Percentiles rank a stretch among this genome's conserved stretches.
Conservation (phyloP, 371 early-diverging fungal species). For the Nematocida ausubeli region DNA sequence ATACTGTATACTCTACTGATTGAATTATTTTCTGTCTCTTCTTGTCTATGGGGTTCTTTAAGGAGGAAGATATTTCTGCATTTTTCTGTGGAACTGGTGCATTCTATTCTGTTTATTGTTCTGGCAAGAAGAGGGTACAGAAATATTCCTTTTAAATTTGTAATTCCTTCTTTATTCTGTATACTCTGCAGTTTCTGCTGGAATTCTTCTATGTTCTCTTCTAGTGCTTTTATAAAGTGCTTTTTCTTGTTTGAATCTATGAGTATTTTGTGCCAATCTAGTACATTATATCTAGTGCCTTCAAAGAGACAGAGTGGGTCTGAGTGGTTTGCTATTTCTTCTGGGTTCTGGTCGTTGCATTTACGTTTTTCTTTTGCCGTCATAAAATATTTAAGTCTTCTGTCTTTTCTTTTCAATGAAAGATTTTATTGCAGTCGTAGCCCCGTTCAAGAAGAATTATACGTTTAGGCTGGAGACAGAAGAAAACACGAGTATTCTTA, state of each 20-base stretch:
- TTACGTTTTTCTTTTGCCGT: neutral
- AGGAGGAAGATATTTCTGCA: neutral
- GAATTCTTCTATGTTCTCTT: neutral
- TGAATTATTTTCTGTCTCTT: neutral
- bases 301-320: too few species aligned
- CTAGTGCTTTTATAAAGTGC: neutral
- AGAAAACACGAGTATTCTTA: conserved; percentile 2
- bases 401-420: conserved; percentile 24
- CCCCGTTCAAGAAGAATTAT: conserved; percentile 17
- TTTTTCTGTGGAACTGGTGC: neutral
- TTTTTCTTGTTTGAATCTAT: neutral
- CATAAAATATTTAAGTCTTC: conserved; percentile 26
- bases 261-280: neutral
- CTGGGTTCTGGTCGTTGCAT: too few species aligned
- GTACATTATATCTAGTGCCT: neutral
- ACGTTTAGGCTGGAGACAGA: neutral
- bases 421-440: conserved; percentile 5
- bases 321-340: too few species aligned
- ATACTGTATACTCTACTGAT: neutral
- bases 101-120: neutral
- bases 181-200: neutral
- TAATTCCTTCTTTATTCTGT: neutral
- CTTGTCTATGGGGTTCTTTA: neutral
- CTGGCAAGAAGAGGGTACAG: neutral
- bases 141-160: neutral